These are phyloP conservation scores for Oryza australiensis DNA, from an alignment of 176 grass and related monocot genomes.

Conservation along the genomic window DNA sequence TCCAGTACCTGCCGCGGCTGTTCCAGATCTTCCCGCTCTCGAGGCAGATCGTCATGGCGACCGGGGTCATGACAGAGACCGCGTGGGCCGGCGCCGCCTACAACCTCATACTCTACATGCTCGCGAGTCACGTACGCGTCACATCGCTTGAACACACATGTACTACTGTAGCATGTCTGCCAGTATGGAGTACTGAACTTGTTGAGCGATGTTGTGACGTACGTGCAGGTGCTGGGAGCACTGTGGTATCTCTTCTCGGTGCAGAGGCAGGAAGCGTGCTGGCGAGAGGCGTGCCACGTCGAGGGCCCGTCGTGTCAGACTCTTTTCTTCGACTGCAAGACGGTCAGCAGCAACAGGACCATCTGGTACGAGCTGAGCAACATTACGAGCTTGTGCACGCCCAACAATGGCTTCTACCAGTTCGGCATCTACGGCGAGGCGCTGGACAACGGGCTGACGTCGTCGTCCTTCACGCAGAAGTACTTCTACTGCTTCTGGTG, in stretches of 20 bases:
- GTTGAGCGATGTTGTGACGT: background rate
- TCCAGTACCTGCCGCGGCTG: constrained; percentile 90
- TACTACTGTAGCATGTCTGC: background rate
- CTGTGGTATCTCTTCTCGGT: constrained; percentile 95
- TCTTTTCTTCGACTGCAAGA: constrained; percentile 71
- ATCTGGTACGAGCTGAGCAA: constrained; percentile 62
- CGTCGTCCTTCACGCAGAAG: constrained; percentile 78
- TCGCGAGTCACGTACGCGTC: constrained; percentile 76
- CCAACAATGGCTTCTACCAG: constrained; percentile 61
- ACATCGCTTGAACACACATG: background rate
- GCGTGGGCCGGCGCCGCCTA: constrained; percentile 95
- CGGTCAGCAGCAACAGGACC: constrained; percentile 28
- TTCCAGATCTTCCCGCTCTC: constrained; percentile 90
- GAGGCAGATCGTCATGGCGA: constrained; percentile 70
- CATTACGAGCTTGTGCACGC: constrained; percentile 52
- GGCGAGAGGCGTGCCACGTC: constrained; percentile 65
- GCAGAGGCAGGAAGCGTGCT: constrained; percentile 75
- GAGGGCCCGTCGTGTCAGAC: constrained; percentile 58
- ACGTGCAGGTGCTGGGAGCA: constrained; percentile 76
- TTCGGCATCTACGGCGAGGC: constrained; percentile 89
- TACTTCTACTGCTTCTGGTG: constrained; percentile 99
- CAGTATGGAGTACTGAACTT: background rate
- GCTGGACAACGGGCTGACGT: constrained; percentile 56
- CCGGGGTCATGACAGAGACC: constrained; percentile 81
- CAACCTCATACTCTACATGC: constrained; percentile 99